Percentiles rank a stretch among this genome's conserved stretches.
phyloP scores from a whole-genome alignment of 306 rosid species.

The Sphenostylis stenocarpa region DNA sequence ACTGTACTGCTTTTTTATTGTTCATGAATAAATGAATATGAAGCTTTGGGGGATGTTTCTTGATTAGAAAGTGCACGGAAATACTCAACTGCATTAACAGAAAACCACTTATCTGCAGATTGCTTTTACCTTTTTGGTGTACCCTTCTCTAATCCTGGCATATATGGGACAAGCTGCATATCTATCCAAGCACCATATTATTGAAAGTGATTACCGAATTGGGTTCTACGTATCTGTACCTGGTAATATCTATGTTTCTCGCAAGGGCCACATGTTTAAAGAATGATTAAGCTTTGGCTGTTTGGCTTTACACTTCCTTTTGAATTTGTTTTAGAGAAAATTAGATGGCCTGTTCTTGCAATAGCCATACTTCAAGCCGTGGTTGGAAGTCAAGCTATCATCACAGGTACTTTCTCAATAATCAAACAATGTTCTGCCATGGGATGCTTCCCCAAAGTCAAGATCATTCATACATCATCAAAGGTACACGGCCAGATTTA shows the following conservation, averaged over 20 bases:
- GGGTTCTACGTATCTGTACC: slow-evolving; percentile 97
- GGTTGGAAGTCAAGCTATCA: slow-evolving; percentile 97
- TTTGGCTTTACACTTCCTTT: slow-evolving; percentile 25
- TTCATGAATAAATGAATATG: background rate
- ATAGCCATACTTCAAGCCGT: slow-evolving; percentile 96
- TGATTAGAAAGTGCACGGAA: background rate
- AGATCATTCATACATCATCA: slow-evolving; percentile 80
- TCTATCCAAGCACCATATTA: slow-evolving; percentile 74
- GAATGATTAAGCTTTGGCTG: background rate
- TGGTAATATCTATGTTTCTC: slow-evolving; percentile 52
- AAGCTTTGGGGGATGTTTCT: background rate
- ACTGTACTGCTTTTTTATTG: background rate
- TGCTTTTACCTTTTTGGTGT: slow-evolving; percentile 89
- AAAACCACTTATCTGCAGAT: slow-evolving; percentile 61
- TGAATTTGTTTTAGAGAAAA: slow-evolving; percentile 42
- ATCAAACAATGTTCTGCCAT: slow-evolving; percentile 89
- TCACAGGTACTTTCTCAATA: slow-evolving; percentile 93
- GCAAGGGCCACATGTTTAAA: background rate
- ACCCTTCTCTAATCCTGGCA: slow-evolving; percentile 86
- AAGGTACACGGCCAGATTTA: slow-evolving; percentile 92
- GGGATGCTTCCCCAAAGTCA: slow-evolving; percentile 93
- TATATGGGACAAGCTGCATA: slow-evolving; percentile 99
- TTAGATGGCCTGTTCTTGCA: slow-evolving; percentile 92
- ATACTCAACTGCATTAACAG: slow-evolving; percentile 28
- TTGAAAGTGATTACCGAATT: slow-evolving; percentile 63